Evolutionary conservation across 148 eudicot genomes (phyloP), one percentile per base, ranked within the genome.

Genomic region (Persicaria maculosa): DNA sequence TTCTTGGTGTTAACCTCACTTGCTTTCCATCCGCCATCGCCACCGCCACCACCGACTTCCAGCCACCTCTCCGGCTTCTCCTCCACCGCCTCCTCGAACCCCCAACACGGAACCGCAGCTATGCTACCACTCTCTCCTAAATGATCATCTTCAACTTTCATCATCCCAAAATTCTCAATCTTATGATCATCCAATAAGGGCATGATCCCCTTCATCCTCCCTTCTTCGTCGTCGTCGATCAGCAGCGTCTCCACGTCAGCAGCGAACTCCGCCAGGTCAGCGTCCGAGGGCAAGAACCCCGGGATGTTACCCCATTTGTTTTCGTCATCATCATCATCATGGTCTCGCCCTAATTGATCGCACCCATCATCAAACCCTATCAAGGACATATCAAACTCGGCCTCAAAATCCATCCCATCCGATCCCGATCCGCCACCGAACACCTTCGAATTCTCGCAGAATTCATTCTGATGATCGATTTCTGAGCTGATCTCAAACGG

Each of bases 201-300:
- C 70, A 65, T 36, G 44, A 65, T 65, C 70, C 70, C 70, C 36
- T 40, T 45, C 15, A 20, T 14, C 4, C 62, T 80, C 83, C 88
- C 89, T 77, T 71, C 70, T 5, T 65, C 70, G 2, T 65, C 70
- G 9, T 40, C 70, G 84, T 79, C 77, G 62, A 83, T 80, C n/a
- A 83, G 81, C 87, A 85, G 84, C 40, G 77, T 80, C 73, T 87
- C 86, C 9, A 82, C 90, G 67, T 89, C 88, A 7, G 81, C 83
- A 57, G 85, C 84, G 44, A 87, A 89, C 69, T 87, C 90, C 10
- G 82, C 86, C 5, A 88, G 77, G 22, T 88, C 88, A 54, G 72
- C 78, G 20, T 85, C 90, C 19, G 83, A 74, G 8, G 85, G 81
- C 25, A 88, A 75, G 80, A 87, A 82, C 74, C 75, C 88, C 3